Evolutionary conservation across 805 yeast species (phyloP).

Genomic region (Ogataea philodendri): DNA sequence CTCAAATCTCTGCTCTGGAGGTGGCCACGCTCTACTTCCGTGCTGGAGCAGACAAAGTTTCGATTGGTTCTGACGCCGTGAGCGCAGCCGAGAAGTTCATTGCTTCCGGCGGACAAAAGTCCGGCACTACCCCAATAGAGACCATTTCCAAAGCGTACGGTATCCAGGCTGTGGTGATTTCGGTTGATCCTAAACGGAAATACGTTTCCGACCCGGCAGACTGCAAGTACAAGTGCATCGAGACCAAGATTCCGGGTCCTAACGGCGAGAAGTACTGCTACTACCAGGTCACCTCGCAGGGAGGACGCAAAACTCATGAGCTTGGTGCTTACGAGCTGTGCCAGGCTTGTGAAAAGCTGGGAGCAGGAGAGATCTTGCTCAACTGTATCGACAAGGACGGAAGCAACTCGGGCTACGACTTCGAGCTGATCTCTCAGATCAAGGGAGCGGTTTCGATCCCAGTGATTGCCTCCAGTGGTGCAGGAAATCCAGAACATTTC

Average conservation of each 20-base stretch:
- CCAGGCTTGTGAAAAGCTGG: slow-evolving; percentile 83
- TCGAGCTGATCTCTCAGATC: slow-evolving; percentile 77
- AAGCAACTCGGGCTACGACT: slow-evolving; percentile 88
- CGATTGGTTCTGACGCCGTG: slow-evolving; percentile 98
- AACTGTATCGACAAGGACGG: slow-evolving; percentile 98
- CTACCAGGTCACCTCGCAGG: slow-evolving; percentile 94
- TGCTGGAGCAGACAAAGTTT: slow-evolving; percentile 97
- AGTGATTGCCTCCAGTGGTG: slow-evolving; percentile 97
- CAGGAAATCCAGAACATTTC: slow-evolving; percentile 91
- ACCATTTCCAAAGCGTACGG: slow-evolving; percentile 91
- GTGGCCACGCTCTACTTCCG: slow-evolving; percentile 91
- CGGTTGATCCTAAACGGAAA: slow-evolving; percentile 94
- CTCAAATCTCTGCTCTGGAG: slow-evolving; percentile 74
- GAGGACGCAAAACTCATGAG: slow-evolving; percentile 88
- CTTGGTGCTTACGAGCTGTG: slow-evolving; percentile 90
- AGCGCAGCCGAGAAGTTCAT: slow-evolving; percentile 82
- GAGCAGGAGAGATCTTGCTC: slow-evolving; percentile 92
- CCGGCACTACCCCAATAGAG: slow-evolving; percentile 87
- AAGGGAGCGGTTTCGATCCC: slow-evolving; percentile 80
- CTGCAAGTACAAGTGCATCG: slow-evolving; percentile 60
- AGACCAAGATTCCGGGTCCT: slow-evolving; percentile 73
- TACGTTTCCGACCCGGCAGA: slow-evolving; percentile 64
- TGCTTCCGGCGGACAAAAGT: slow-evolving; percentile 50
- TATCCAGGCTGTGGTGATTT: slow-evolving; percentile 94
- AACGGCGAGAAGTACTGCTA: slow-evolving; percentile 86